Evolutionary conservation across 1,139 yeast genomes (phyloP), one percentile per base, ranked within the genome.

Genomic region (Yamadazyma buinensis): DNA sequence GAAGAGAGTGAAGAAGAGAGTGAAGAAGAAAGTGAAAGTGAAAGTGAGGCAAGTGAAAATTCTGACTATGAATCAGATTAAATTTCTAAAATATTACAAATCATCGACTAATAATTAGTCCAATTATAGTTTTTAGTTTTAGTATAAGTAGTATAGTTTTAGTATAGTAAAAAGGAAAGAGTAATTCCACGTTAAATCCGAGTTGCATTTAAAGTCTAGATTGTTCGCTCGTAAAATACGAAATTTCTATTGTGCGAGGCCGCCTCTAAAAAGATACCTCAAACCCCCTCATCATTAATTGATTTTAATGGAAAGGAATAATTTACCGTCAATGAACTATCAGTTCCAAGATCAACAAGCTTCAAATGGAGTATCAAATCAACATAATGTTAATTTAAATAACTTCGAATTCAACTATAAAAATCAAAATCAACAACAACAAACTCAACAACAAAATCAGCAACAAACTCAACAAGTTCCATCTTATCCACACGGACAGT

Each of bases 211-310:
- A n/a, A n/a, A n/a, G n/a, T n/a, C n/a, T n/a, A n/a, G n/a, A n/a
- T n/a, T n/a, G n/a, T n/a, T n/a, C n/a, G n/a, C 38, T 35, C 38
- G 38, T 35, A 35, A 35, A 21, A 10, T 35, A 35, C 38, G 38
- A 35, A n/a, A n/a, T n/a, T 29, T 15, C 24, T 31, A 24, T 19
- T 23, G 28, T 30, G 23, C 29, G 29, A 12, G 21, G 9, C 32
- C 32, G 32, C 32, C 32, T 29, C 23, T 19, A 11, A n/a, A 10
- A 22, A 19, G 7, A 6, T 12, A 20, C 9, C 17, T 17, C 5
- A 27, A 27, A 18, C n/a, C 15, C 15, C 13, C 4, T 18, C 14
- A 17, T 17, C 19, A 17, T 17, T 17, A 17, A 7, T 17, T 17
- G 19, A 21, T 11, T 21, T 23, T n/a, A 14, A 28, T 30, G 32